phyloP scores from a whole-genome alignment of 176 grass and related monocot genomes.

The Phoenix dactylifera region DNA sequence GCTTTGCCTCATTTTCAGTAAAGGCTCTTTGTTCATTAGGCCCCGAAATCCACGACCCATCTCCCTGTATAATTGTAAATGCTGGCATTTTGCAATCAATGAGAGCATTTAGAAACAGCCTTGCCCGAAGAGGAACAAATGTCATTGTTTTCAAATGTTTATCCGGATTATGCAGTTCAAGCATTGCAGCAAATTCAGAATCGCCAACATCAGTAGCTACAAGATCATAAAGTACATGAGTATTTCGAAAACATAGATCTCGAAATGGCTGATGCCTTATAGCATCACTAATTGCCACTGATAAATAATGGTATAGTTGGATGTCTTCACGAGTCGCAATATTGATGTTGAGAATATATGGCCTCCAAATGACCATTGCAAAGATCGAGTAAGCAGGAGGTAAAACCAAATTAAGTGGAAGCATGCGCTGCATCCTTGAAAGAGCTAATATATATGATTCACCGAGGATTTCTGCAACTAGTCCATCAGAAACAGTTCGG shows the following conservation, averaged over 20 bases:
- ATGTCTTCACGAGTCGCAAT: slow-evolving; percentile 54
- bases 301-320: slow-evolving; percentile 58
- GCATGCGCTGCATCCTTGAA: slow-evolving; percentile 76
- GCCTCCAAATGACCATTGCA: slow-evolving; percentile 86
- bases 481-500: slow-evolving; percentile 73
- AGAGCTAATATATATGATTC: slow-evolving; percentile 80
- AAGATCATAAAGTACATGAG: slow-evolving; percentile 69
- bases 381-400: slow-evolving; percentile 89
- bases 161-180: slow-evolving; percentile 51
- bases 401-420: slow-evolving; percentile 63
- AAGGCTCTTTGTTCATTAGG: slow-evolving; percentile 34
- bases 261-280: slow-evolving; percentile 83
- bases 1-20: slow-evolving; percentile 51
- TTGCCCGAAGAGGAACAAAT: slow-evolving; percentile 81
- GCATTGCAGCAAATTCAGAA: slow-evolving; percentile 85
- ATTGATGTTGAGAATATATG: slow-evolving; percentile 51
- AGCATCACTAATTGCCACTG: slow-evolving; percentile 54
- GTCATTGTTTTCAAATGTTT: slow-evolving; percentile 69
- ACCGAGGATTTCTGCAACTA: slow-evolving; percentile 84
- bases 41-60: slow-evolving; percentile 52
- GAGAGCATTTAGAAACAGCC: slow-evolving; percentile 79
- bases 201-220: slow-evolving; percentile 71
- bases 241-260: slow-evolving; percentile 79
- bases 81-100: slow-evolving; percentile 75
- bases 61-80: slow-evolving; percentile 34